Percentiles rank a stretch among this genome's conserved stretches.
phyloP scores from a whole-genome alignment of 2,329 filamentous ascomycete species.

The Fusarium sp. region DNA sequence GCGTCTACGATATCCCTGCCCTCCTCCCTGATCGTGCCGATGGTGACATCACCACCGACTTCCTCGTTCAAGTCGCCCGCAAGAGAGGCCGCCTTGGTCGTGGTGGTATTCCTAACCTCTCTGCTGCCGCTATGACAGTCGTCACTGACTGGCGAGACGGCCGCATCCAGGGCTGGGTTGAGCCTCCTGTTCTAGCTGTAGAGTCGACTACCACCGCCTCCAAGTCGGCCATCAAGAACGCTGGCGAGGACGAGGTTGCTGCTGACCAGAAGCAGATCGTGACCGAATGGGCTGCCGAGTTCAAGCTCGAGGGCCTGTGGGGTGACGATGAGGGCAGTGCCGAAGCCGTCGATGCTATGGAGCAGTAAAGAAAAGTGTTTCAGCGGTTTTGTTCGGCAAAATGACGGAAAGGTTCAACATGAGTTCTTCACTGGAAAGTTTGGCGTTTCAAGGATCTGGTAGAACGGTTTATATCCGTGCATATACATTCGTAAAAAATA shows the following conservation, averaged over 20 bases:
- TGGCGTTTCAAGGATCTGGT: slow-evolving; percentile 49
- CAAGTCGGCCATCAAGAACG: slow-evolving; percentile 51
- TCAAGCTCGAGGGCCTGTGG: slow-evolving; percentile 94
- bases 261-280: slow-evolving; percentile 87
- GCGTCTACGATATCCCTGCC: slow-evolving; percentile 85
- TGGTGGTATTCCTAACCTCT: slow-evolving; percentile 89
- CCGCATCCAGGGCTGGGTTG: slow-evolving; percentile 91
- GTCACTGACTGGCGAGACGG: slow-evolving; percentile 98
- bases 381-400: slow-evolving; percentile 28
- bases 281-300: slow-evolving; percentile 91
- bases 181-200: slow-evolving; percentile 75
- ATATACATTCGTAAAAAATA: slow-evolving; percentile 42
- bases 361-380: slow-evolving; percentile 52
- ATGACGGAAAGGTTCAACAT: slow-evolving; percentile 43
- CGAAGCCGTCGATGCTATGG: slow-evolving; percentile 60
- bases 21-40: slow-evolving; percentile 73
- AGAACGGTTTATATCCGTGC: slow-evolving; percentile 44
- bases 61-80: slow-evolving; percentile 92
- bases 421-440: slow-evolving; percentile 46
- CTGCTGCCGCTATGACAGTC: slow-evolving; percentile 89
- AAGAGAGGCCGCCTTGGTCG: slow-evolving; percentile 90
- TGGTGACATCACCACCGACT: slow-evolving; percentile 86
- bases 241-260: slow-evolving; percentile 57
- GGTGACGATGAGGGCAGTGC: slow-evolving; percentile 68
- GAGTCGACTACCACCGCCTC: slow-evolving; percentile 48